Evolutionary conservation across 352 stramenopile species (phyloP).

Genomic region (Globisporangium megalacanthum): DNA sequence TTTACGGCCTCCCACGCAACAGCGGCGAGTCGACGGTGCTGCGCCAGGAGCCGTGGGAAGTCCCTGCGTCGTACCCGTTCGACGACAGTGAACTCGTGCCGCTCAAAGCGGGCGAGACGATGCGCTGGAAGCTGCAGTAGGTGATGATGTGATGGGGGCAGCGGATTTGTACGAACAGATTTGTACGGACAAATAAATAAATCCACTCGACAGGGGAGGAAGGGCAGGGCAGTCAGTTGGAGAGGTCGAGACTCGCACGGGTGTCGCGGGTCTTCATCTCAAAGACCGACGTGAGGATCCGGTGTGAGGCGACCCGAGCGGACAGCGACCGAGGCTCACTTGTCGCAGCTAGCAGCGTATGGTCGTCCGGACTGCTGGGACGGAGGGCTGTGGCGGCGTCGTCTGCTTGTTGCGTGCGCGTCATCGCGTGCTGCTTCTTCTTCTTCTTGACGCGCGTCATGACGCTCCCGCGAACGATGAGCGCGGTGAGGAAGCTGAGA

Average conservation of each 20-base stretch:
- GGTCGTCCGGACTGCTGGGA: background rate
- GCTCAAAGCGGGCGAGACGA: slow-evolving; percentile 89
- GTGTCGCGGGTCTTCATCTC: slow-evolving; percentile 58
- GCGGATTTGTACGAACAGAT: too few species aligned
- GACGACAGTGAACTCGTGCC: slow-evolving; percentile 85
- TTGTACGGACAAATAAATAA: too few species aligned
- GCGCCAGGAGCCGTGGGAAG: slow-evolving; percentile 85
- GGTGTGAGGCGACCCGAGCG: slow-evolving; percentile 22
- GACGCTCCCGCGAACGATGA: slow-evolving; percentile 77
- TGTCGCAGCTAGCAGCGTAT: background rate
- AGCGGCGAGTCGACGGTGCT: slow-evolving; percentile 72
- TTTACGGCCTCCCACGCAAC: slow-evolving; percentile 96
- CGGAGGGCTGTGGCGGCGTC: background rate
- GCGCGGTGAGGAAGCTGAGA: slow-evolving; percentile 68
- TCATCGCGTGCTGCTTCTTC: slow-evolving; percentile 20
- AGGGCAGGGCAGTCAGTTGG: slow-evolving; percentile 1
- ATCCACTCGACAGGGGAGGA: too few species aligned
- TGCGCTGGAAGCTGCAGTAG: slow-evolving; percentile 86
- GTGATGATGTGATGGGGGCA: too few species aligned
- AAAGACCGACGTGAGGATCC: slow-evolving; percentile 59
- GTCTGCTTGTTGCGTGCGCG: background rate
- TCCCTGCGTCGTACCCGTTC: slow-evolving; percentile 91
- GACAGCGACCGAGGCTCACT: background rate
- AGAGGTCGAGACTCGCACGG: slow-evolving; percentile 34
- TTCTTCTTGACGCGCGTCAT: slow-evolving; percentile 52